Conservation (phyloP, 2,329 filamentous ascomycete genomes). For the Arthrobotrys sphaeroides region DNA sequence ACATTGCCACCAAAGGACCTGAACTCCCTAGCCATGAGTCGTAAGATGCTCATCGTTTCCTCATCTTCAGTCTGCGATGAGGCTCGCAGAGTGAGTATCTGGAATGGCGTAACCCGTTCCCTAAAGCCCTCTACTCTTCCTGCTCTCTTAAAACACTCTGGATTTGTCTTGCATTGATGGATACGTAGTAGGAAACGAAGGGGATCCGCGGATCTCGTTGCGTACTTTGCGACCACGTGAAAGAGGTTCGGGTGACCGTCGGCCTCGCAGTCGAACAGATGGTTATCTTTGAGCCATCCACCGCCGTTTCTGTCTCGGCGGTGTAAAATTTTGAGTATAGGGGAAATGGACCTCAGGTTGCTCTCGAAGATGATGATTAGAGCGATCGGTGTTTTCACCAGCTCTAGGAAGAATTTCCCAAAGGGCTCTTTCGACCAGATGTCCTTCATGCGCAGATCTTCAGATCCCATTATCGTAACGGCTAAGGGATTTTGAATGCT, state of each 20-base stretch:
- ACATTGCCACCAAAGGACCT: no score
- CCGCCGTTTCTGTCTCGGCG: no score
- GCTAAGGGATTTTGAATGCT: neutral
- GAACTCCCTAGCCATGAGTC: neutral
- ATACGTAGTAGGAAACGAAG: neutral
- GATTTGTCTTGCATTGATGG: neutral
- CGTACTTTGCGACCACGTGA: neutral
- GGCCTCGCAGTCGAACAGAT: neutral
- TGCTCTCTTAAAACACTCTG: neutral
- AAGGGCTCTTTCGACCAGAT: neutral
- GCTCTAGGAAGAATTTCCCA: neutral
- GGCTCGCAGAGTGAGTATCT: neutral
- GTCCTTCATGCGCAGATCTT: neutral
- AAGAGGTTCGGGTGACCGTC: neutral
- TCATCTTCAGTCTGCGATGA: neutral
- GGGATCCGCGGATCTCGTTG: neutral
- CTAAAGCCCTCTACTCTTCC: neutral
- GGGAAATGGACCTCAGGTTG: neutral
- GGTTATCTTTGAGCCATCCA: neutral
- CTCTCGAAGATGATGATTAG: neutral
- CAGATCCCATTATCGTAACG: no score
- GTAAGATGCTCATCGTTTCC: neutral
- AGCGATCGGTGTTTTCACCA: neutral
- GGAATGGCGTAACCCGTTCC: neutral
- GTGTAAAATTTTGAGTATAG: no score